A percentile compares a stretch with the other conserved stretches of the same genome.
phyloP scores from a whole-genome alignment of 495 filamentous ascomycete species.

The Penicillium bovifimosum region DNA sequence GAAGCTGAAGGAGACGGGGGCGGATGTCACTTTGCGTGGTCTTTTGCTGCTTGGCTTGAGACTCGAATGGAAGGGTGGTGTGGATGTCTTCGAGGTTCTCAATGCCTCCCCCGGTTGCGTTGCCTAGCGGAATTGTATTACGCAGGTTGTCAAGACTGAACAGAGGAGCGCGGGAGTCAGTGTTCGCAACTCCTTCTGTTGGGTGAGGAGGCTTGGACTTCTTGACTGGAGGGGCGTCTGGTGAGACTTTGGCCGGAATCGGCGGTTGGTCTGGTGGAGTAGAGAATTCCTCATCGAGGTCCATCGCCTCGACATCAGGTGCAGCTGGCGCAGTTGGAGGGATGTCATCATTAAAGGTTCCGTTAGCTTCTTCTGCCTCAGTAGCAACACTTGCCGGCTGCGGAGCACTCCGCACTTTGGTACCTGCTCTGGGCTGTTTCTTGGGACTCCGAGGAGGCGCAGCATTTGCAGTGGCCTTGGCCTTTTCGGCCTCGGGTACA shows the following conservation, averaged over 20 bases:
- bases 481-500: conserved; percentile 32
- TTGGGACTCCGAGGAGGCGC: conserved; percentile 36
- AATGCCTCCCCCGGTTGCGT: conserved; percentile 49
- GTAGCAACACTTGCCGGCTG: conserved; percentile 37
- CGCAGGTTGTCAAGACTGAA: conserved; percentile 59
- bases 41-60: conserved; percentile 41
- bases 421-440: conserved; percentile 24
- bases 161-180: conserved; percentile 31
- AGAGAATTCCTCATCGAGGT: conserved; percentile 41
- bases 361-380: conserved; percentile 38
- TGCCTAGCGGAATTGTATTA: conserved; percentile 60
- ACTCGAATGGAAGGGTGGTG: conserved; percentile 67
- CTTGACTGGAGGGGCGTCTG: conserved; percentile 15
- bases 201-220: conserved; percentile 23
- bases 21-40: conserved; percentile 25
- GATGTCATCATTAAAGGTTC: conserved; percentile 22
- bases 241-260: conserved; percentile 9
- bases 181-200: conserved; percentile 38
- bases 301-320: conserved; percentile 40
- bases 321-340: conserved; percentile 6
- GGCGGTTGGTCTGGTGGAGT: conserved; percentile 10
- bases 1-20: conserved; percentile 47
- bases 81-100: conserved; percentile 61
- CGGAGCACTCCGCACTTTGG: conserved; percentile 25
- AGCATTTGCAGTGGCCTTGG: conserved; percentile 22